phyloP scores from a whole-genome alignment of 176 grass and related monocot species.

The Rhynchospora pubera region DNA sequence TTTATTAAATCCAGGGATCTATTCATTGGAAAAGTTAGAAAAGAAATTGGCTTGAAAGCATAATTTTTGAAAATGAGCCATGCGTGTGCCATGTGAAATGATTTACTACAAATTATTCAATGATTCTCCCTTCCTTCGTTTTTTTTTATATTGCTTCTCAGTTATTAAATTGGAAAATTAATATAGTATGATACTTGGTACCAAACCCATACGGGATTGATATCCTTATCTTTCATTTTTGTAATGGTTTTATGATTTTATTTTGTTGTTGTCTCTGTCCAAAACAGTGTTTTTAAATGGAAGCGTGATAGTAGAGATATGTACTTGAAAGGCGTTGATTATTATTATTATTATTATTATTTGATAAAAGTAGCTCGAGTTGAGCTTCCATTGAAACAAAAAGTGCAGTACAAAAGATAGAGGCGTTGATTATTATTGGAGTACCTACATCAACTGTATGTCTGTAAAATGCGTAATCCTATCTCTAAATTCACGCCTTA shows the following conservation, averaged over 20 bases:
- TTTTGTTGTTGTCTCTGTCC: not conserved
- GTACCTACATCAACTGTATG: not conserved
- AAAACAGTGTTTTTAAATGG: not conserved
- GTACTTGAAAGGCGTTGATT: not conserved
- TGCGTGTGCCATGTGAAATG: not conserved
- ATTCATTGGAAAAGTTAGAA: slow-evolving; percentile 37
- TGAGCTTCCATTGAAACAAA: no score
- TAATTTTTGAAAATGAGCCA: not conserved
- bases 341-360: no score
- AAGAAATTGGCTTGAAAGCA: slow-evolving; percentile 19
- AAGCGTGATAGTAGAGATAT: not conserved
- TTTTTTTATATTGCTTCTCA: not conserved
- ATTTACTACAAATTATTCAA: not conserved
- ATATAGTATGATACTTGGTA: not conserved
- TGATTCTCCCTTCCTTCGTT: not conserved
- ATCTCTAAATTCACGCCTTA: not conserved
- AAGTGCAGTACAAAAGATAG: no score
- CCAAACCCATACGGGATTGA: not conserved
- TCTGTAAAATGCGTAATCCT: not conserved
- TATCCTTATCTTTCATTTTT: not conserved
- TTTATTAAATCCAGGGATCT: slow-evolving; percentile 37
- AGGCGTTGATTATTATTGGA: no score
- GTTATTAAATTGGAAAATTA: not conserved
- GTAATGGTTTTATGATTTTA: not conserved
- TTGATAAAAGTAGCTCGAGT: no score